Percentiles rank a stretch among this genome's conserved stretches.
Conservation (phyloP, 306 rosid genomes). For the Cucurbita argyrosperma region DNA sequence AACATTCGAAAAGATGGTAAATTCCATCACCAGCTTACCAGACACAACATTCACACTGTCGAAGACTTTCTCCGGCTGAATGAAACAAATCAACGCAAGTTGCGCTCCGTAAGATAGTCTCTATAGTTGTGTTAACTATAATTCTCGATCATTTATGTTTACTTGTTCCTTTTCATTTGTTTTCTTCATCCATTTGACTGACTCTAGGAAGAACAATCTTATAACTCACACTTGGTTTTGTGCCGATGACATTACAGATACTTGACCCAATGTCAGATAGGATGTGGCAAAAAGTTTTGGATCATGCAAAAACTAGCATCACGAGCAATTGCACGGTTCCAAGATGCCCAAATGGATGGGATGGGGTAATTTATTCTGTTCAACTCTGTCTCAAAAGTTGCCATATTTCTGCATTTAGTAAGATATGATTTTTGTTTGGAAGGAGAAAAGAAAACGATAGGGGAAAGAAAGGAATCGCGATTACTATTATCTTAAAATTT, state of each 20-base stretch:
- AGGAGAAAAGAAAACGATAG: background rate
- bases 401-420: background rate
- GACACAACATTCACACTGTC: background rate
- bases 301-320: constrained; percentile 36
- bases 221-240: background rate
- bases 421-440: background rate
- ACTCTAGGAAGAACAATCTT: background rate
- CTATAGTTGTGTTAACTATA: background rate
- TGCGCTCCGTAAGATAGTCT: constrained; percentile 5
- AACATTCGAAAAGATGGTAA: constrained; percentile 8
- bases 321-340: constrained; percentile 17
- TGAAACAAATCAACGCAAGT: background rate
- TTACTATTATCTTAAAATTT: background rate
- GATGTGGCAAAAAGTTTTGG: constrained; percentile 25
- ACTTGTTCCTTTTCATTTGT: background rate
- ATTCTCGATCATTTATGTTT: background rate
- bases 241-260: constrained; percentile 22
- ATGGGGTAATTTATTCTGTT: background rate
- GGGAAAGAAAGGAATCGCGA: background rate
- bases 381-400: background rate
- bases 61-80: background rate
- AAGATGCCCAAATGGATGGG: background rate
- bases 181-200: background rate
- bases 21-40: background rate
- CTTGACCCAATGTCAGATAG: constrained; percentile 19